These are phyloP conservation scores for Steccherinum ochraceum DNA, from an alignment of 768 basidiomycete genomes.

Conservation along the genomic window DNA sequence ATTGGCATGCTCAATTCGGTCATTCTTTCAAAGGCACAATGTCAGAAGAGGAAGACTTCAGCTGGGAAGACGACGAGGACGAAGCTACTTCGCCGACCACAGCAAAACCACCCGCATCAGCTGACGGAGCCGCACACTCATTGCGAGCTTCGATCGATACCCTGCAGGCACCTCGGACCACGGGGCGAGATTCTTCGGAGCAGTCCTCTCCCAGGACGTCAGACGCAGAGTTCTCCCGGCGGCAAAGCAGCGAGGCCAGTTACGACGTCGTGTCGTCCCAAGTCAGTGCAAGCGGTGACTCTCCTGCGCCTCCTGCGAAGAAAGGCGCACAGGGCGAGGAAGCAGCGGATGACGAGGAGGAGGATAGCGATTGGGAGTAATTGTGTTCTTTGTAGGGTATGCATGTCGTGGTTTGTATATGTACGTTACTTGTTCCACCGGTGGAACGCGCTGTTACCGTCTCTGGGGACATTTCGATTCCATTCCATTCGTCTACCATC, in stretches of 20 bases:
- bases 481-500: neutral
- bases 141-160: neutral
- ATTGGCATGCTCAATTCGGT: neutral
- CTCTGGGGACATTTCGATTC: too few species aligned
- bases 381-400: neutral
- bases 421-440: neutral
- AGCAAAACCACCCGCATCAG: neutral
- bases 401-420: neutral
- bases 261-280: slow-evolving; percentile 30
- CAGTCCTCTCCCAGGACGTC: neutral
- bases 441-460: too few species aligned
- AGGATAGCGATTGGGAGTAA: slow-evolving; percentile 24
- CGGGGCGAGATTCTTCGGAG: slow-evolving; percentile 5
- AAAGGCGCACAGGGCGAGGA: slow-evolving; percentile 7
- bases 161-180: neutral
- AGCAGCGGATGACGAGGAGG: slow-evolving; percentile 10
- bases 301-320: neutral
- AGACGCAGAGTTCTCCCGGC: slow-evolving; percentile 10
- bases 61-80: slow-evolving; percentile 93
- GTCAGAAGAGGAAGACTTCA: slow-evolving; percentile 78
- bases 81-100: slow-evolving; percentile 28
- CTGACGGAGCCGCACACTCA: neutral
- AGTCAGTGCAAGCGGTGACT: slow-evolving; percentile 19
- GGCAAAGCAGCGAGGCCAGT: slow-evolving; percentile 29
- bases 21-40: slow-evolving; percentile 33